Evolutionary conservation across 768 basidiomycete genomes (phyloP).

Genomic region (Psilocybe azurescens): DNA sequence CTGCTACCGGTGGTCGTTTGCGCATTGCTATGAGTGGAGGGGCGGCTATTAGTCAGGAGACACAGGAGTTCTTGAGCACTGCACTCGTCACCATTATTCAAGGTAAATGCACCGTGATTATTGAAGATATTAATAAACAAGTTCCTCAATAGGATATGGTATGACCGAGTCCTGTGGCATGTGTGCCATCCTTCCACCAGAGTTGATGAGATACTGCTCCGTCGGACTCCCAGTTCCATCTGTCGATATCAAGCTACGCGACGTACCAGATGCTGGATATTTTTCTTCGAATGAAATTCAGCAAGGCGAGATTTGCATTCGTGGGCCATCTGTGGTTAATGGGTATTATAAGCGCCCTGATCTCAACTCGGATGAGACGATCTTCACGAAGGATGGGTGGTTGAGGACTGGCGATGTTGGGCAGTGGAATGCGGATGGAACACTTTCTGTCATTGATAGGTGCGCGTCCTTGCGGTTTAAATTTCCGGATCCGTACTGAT

Average conservation of each 20-base stretch:
- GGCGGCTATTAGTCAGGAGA: constrained; percentile 83
- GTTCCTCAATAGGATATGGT: constrained; percentile 74
- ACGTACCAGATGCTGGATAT: constrained; percentile 88
- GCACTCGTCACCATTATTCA: constrained; percentile 86
- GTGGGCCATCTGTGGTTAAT: constrained; percentile 84
- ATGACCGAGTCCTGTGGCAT: constrained; percentile 96
- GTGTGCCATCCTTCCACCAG: constrained; percentile 87
- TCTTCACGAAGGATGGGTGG: constrained; percentile 89
- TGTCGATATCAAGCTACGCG: constrained; percentile 85
- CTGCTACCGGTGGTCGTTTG: constrained; percentile 88
- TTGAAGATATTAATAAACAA: neutral
- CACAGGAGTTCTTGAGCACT: constrained; percentile 88
- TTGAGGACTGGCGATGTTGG: too few species aligned
- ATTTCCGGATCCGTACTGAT: neutral
- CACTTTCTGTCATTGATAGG: constrained; percentile 90
- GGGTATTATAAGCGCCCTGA: constrained; percentile 94
- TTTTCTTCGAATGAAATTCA: constrained; percentile 69
- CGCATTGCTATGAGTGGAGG: constrained; percentile 79
- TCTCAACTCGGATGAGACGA: constrained; percentile 81
- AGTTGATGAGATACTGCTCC: constrained; percentile 72
- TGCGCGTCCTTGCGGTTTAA: constrained; percentile 27
- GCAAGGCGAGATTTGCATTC: constrained; percentile 88
- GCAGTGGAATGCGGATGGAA: too few species aligned
- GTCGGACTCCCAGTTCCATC: constrained; percentile 90
- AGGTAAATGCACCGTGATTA: constrained; percentile 81